A percentile compares a stretch with the other conserved stretches of the same genome.
Conservation (phyloP, 2,329 filamentous ascomycete species). For the Amesomyces nigricolor region DNA sequence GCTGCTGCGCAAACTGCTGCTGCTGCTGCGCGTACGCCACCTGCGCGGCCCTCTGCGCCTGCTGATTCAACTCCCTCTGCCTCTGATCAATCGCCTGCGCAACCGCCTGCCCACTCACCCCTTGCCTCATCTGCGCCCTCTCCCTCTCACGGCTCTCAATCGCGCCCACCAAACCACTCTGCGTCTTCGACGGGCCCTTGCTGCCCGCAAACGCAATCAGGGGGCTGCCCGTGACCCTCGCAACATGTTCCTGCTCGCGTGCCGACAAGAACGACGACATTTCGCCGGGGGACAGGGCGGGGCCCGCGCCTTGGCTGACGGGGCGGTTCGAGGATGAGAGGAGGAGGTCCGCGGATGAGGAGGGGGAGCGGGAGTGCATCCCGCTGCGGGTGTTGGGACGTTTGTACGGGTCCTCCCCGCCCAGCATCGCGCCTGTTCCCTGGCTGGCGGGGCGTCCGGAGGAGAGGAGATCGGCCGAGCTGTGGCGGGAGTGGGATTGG, state of each 20-base stretch:
- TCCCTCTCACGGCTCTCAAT: constrained; percentile 78
- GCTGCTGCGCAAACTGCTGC: constrained; percentile 25
- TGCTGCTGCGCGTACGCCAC: constrained; percentile 31
- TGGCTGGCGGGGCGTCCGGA: constrained; percentile 50
- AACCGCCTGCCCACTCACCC: constrained; percentile 63
- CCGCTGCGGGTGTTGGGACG: constrained; percentile 38
- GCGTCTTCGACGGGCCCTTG: constrained; percentile 41
- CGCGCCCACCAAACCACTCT: constrained; percentile 65
- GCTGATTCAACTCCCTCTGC: constrained; percentile 39
- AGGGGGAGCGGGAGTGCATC: constrained; percentile 43
- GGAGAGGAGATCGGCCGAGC: constrained; percentile 42
- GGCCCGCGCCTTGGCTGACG: constrained; percentile 54
- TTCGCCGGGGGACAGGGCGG: constrained; percentile 40
- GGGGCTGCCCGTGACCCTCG: constrained; percentile 71
- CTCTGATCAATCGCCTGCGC: constrained; percentile 67
- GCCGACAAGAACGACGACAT: constrained; percentile 63
- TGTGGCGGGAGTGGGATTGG: constrained; percentile 39
- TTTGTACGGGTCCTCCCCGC: constrained; percentile 37
- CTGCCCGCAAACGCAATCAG: constrained; percentile 62
- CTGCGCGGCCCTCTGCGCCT: constrained; percentile 34
- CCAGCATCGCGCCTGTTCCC: constrained; percentile 47
- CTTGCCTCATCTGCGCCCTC: constrained; percentile 63
- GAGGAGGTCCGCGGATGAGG: constrained; percentile 35
- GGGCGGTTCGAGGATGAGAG: constrained; percentile 39
- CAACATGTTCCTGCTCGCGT: constrained; percentile 83